Evolutionary conservation across 78 protist species (phyloP), one percentile per base, ranked within the genome.

Genomic region (Mantamonas sphyraenae): DNA sequence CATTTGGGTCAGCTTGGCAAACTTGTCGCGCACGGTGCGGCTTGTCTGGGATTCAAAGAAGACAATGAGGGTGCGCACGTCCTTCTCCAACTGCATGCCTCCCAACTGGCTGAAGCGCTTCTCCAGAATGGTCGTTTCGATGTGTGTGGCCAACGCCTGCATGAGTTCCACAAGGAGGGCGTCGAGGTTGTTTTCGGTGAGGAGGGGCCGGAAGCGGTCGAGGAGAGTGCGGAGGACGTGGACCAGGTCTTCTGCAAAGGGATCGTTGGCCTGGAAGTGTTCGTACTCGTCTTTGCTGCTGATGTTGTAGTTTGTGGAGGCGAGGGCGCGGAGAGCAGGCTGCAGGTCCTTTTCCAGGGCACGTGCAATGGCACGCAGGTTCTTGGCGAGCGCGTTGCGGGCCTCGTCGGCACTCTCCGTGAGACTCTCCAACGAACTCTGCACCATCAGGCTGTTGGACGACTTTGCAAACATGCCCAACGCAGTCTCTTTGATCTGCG

Each of bases 21-120:
- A 75, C 35, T 67, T 75, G 30, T 75, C 80, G 16, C 80, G 70
- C 24, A 59, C 17, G n/a, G 74, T 31, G 31, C n/a, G 17, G 26
- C 56, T 20, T 2, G 80, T 75, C 26, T 2, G 1, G 28, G 19
- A 34, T 14, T 62, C 3, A 28, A 65, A 75, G 35, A 22, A 75
- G 10, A 3, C n/a, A 14, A 0, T 69, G 31, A 75, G 28, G 20
- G 72, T 20, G 4, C 80, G 30, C 34, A 75, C 50, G 45, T 75
- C 80, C 34, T 2, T 1, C 26, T 75, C 80, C 9, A 75, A 37
- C 33, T 56, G 74, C 24, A 75, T 37, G 14, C 42, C 80, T 2
- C 80, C 80, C 16, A 17, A 59, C 31, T 8, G 34, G 51, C 28
- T 19, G 55, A 20, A 68, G 26, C n/a, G 33, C 56, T 66, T 66